Conservation (phyloP, 2,329 filamentous ascomycete genomes). For the Aspergillus awamori region DNA sequence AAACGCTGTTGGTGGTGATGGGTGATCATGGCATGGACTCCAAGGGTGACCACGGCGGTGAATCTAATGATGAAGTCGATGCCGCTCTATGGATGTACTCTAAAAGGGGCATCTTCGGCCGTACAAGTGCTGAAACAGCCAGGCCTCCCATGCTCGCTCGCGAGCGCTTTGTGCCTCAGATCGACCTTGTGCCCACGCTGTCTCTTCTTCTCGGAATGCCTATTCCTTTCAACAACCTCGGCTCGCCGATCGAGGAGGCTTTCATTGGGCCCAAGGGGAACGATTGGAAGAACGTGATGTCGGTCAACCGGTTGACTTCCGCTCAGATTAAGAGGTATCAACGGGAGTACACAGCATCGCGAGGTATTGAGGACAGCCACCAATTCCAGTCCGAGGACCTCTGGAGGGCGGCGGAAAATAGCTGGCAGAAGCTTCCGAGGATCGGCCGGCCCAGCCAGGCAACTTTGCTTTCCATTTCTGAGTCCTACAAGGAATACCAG, state of each 20-base stretch:
- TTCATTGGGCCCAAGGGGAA: conserved; percentile 72
- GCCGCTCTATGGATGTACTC: conserved; percentile 99
- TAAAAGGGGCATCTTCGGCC: conserved; percentile 80
- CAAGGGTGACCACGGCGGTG: conserved; percentile 97
- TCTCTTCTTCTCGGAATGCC: conserved; percentile 85
- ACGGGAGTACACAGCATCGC: conserved; percentile 73
- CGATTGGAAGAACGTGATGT: conserved; percentile 75
- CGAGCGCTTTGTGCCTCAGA: conserved; percentile 73
- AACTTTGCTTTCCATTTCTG: conserved; percentile 49
- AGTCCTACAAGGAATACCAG: conserved; percentile 74
- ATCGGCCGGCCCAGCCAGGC: conserved; percentile 38
- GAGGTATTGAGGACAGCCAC: conserved; percentile 66
- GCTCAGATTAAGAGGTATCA: conserved; percentile 91
- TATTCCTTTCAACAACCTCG: conserved; percentile 94
- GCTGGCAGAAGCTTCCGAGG: conserved; percentile 53
- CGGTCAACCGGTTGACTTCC: conserved; percentile 74
- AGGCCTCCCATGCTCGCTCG: conserved; percentile 71
- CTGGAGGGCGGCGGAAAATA: conserved; percentile 63
- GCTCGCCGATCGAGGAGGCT: conserved; percentile 88
- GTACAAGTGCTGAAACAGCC: conserved; percentile 63
- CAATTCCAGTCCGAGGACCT: conserved; percentile 59
- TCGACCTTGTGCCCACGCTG: conserved; percentile 91
- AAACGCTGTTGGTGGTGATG: conserved; percentile 91
- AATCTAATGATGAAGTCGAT: conserved; percentile 94
- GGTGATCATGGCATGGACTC: conserved; percentile 99